Conservation (phyloP, 2,329 filamentous ascomycete species). For the Truncatella angustata region DNA sequence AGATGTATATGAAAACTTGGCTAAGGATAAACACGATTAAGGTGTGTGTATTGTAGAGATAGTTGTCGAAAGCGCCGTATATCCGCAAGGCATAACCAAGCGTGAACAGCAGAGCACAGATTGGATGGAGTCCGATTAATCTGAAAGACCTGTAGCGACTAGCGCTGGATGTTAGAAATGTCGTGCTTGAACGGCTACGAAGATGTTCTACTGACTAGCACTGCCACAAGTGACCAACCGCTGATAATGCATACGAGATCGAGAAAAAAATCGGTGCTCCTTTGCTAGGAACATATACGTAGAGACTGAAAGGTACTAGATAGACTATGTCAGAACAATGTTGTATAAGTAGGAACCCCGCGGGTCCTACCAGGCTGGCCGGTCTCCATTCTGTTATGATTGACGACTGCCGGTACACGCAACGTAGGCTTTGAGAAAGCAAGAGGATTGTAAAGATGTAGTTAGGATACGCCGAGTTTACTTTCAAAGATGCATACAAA, state of each 20-base stretch:
- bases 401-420: too few relatives aligned
- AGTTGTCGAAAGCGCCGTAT: slow-evolving; percentile 48
- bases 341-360: too few relatives aligned
- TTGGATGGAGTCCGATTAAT: slow-evolving; percentile 47
- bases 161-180: not conserved
- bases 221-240: slow-evolving; percentile 48
- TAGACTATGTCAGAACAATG: not conserved
- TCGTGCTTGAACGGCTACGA: not conserved
- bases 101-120: slow-evolving; percentile 49
- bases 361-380: too few relatives aligned
- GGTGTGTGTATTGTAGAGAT: slow-evolving; percentile 31
- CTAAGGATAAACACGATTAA: not conserved
- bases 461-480: too few relatives aligned
- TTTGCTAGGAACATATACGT: slow-evolving; percentile 54
- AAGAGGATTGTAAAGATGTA: too few relatives aligned
- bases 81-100: slow-evolving; percentile 53
- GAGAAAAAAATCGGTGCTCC: slow-evolving; percentile 52
- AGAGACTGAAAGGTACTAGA: slow-evolving; percentile 28
- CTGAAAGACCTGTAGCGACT: slow-evolving; percentile 52
- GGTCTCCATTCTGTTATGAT: too few relatives aligned
- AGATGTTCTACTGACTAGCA: slow-evolving; percentile 32
- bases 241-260: slow-evolving; percentile 44
- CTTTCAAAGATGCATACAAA: too few relatives aligned
- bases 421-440: too few relatives aligned
- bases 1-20: slow-evolving; percentile 1